Base-by-base conservation (phyloP, 1,284 basidiomycete species). In the Amylostereum areolatum region DNA sequence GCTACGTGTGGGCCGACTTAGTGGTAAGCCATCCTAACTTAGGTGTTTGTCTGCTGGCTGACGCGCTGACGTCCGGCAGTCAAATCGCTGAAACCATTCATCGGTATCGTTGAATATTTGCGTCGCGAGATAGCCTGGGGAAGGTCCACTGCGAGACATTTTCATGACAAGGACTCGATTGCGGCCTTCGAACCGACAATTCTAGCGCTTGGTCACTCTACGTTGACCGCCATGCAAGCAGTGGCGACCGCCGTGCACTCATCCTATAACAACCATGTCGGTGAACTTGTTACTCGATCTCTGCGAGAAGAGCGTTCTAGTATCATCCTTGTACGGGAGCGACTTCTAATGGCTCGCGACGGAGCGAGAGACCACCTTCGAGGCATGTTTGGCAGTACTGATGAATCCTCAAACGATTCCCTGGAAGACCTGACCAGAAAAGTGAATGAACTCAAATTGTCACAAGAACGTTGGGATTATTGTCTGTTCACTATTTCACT, bases 111-210 rank as follows among this genome's bases (percentile, higher is more conserved):
- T 5, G 69, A 77, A 57, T 73, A 76, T 52, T 54, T 75, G 7
- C 66, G 76, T 11, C 67, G 74, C 30, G 74, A 75, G 50, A 58
- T 78, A 6, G 69, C 72, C 2, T 74, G 73, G 71, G 74, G 73
- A 32, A 66, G 71, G 59, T 58, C 65, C 4, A 60, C 65, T 28
- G 60, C 61, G 7, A 58, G 54, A 36, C 29, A 40, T 29, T 29
- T 30, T n/a, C 44, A 6, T 27, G 33, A 35, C 25, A 24, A 49
- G 2, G 54, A 58, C 25, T 54, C 54, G 9, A 55, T 63, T 25
- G 41, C 57, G 4, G 57, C 64, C 3, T 63, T 71, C 41, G 60
- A 65, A 46, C 55, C 49, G 2, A 65, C 68, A 3, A 65, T 67
- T 4, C 53, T 66, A 10, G 55, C 63, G 4, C 61, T 77, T 6